Conservation (phyloP, 768 basidiomycete genomes). For the Auricularia auricula-judae region DNA sequence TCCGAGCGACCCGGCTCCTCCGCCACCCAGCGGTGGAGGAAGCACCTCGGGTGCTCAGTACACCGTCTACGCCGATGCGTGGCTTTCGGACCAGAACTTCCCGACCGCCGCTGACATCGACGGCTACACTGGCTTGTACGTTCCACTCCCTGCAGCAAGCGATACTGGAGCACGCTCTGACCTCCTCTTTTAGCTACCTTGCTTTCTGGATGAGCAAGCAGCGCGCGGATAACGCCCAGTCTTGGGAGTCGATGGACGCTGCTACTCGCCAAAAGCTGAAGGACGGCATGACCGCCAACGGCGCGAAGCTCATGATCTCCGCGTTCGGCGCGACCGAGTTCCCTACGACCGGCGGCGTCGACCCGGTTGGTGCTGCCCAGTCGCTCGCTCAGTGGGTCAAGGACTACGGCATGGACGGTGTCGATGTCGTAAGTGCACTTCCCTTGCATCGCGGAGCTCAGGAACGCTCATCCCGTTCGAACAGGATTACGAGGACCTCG, state of each 20-base stretch:
- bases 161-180: not conserved
- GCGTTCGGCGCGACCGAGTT: constrained; percentile 24
- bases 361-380: constrained; percentile 5
- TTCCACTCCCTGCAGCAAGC: not conserved
- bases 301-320: constrained; percentile 25
- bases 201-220: not conserved
- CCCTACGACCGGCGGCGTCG: constrained; percentile 6
- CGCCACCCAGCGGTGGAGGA: not conserved
- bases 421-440: constrained; percentile 4
- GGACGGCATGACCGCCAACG: constrained; percentile 13
- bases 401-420: constrained; percentile 23
- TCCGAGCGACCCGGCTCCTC: not conserved
- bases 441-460: not conserved
- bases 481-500: not conserved
- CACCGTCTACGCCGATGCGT: not conserved
- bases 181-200: not conserved
- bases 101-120: not conserved
- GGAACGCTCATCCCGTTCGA: no score
- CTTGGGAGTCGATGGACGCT: not conserved
- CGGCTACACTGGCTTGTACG: not conserved
- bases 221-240: not conserved
- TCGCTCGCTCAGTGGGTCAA: constrained; percentile 7
- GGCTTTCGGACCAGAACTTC: not conserved
- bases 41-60: not conserved
- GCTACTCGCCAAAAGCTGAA: not conserved